Percentiles rank a stretch among this genome's conserved stretches.
Evolutionary conservation across 495 filamentous ascomycete species (phyloP).

Genomic region (Aspergillus egyptiacus): DNA sequence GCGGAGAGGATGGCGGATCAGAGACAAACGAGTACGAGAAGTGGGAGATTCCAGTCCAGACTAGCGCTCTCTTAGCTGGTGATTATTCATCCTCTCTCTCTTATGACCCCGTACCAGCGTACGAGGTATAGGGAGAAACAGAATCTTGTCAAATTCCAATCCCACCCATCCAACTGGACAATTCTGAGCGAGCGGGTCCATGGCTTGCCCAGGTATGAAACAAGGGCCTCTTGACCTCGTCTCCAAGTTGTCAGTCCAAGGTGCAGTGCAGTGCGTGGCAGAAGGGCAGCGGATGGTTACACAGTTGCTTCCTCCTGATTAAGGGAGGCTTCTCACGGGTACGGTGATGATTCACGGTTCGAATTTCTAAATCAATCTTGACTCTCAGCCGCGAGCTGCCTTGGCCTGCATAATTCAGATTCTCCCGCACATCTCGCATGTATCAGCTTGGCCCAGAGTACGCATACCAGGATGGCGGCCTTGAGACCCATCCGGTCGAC

Average conservation of each 20-base stretch:
- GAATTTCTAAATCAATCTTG: too few species aligned
- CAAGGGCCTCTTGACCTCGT: neutral
- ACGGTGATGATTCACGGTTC: constrained; percentile 16
- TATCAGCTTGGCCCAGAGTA: constrained; percentile 4
- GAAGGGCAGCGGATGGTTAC: neutral
- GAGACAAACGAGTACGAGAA: constrained; percentile 15
- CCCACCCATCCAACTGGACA: neutral
- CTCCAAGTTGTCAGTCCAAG: too few species aligned
- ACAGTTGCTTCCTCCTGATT: too few species aligned
- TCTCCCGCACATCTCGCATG: neutral
- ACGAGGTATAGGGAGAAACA: too few species aligned
- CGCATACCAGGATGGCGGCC: neutral
- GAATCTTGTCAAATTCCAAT: neutral
- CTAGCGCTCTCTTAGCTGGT: neutral
- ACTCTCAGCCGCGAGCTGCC: constrained; percentile 8
- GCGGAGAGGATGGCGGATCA: too few species aligned
- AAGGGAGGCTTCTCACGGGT: constrained; percentile 14
- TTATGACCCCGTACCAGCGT: neutral
- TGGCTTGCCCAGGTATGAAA: constrained; percentile 10
- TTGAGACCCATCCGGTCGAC: too few species aligned
- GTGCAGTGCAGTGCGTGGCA: constrained; percentile 18
- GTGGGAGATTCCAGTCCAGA: constrained; percentile 1
- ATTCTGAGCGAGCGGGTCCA: constrained; percentile 13
- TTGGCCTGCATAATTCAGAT: constrained; percentile 3
- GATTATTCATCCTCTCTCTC: neutral